These are phyloP conservation scores for Mariannaea elegans DNA, from an alignment of 2,329 filamentous ascomycete genomes.

Conservation along the genomic window DNA sequence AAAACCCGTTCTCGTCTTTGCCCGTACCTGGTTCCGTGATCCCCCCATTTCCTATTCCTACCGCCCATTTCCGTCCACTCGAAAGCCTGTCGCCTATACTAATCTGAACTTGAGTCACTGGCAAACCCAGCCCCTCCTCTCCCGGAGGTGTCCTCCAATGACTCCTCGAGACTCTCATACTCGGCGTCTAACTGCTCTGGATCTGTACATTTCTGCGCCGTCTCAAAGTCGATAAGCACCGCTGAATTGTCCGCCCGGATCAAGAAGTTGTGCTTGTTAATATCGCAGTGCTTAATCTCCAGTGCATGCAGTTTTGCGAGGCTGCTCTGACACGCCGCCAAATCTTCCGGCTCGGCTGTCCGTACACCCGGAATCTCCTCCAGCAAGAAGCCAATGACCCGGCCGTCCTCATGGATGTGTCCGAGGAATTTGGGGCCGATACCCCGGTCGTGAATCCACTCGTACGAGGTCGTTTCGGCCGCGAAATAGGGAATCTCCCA, in stretches of 20 bases:
- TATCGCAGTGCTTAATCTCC: slow-evolving; percentile 46
- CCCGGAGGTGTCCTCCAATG: slow-evolving; percentile 36
- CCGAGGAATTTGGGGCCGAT: slow-evolving; percentile 44
- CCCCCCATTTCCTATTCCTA: neutral
- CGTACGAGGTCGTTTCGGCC: slow-evolving; percentile 43
- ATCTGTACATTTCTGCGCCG: slow-evolving; percentile 39
- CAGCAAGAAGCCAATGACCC: slow-evolving; percentile 43
- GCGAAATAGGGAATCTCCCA: slow-evolving; percentile 45
- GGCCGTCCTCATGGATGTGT: slow-evolving; percentile 43
- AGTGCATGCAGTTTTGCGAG: slow-evolving; percentile 41
- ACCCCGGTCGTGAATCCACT: slow-evolving; percentile 40
- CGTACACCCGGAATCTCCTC: slow-evolving; percentile 37
- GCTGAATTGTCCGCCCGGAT: slow-evolving; percentile 36
- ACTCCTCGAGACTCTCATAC: slow-evolving; percentile 32
- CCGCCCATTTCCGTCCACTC: neutral
- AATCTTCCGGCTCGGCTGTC: slow-evolving; percentile 40
- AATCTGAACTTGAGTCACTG: slow-evolving; percentile 40
- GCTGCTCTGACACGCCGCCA: slow-evolving; percentile 40
- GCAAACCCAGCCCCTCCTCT: slow-evolving; percentile 37
- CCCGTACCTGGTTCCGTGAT: slow-evolving; percentile 14
- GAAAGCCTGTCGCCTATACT: too few relatives aligned
- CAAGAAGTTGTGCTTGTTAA: slow-evolving; percentile 48
- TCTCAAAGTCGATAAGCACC: slow-evolving; percentile 46
- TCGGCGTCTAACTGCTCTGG: slow-evolving; percentile 34
- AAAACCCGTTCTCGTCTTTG: neutral